Conservation (phyloP, 2,329 filamentous ascomycete genomes). For the Dichotomopilus funicola region DNA sequence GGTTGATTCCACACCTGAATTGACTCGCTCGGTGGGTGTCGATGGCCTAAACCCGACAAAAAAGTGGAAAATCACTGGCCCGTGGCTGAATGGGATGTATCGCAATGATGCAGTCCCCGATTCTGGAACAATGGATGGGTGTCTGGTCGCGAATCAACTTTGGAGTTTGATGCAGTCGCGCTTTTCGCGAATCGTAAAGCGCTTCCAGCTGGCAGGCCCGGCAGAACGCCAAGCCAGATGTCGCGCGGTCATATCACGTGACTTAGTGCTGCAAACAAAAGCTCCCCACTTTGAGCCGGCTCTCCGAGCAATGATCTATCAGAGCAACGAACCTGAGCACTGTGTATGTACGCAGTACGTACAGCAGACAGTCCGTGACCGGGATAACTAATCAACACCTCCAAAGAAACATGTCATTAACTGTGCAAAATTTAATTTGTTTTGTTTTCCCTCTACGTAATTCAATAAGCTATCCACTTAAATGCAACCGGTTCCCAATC, state of each 20-base stretch:
- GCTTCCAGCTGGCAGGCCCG: neutral
- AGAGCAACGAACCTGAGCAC: too few relatives aligned
- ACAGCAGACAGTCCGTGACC: too few relatives aligned
- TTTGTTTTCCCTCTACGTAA: slow-evolving; percentile 10
- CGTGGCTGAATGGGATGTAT: neutral
- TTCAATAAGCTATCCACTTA: neutral
- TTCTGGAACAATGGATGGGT: neutral
- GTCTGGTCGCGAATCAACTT: slow-evolving; percentile 6
- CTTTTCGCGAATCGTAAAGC: slow-evolving; percentile 13
- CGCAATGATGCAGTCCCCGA: neutral
- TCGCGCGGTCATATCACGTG: neutral
- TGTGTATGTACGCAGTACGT: too few relatives aligned
- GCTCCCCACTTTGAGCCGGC: too few relatives aligned
- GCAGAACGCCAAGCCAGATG: neutral
- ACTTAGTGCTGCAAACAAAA: neutral
- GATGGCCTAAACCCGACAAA: neutral
- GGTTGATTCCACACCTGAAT: neutral
- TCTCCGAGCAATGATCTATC: too few relatives aligned
- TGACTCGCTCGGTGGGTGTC: neutral
- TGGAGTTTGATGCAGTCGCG: slow-evolving; percentile 14
- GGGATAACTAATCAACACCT: too few relatives aligned
- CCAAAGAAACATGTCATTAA: too few relatives aligned
- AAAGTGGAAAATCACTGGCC: neutral
- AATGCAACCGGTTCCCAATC: neutral
- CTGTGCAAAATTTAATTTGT: neutral